phyloP scores from a whole-genome alignment of 2,329 filamentous ascomycete species.

The Clarireedia monteithiana region DNA sequence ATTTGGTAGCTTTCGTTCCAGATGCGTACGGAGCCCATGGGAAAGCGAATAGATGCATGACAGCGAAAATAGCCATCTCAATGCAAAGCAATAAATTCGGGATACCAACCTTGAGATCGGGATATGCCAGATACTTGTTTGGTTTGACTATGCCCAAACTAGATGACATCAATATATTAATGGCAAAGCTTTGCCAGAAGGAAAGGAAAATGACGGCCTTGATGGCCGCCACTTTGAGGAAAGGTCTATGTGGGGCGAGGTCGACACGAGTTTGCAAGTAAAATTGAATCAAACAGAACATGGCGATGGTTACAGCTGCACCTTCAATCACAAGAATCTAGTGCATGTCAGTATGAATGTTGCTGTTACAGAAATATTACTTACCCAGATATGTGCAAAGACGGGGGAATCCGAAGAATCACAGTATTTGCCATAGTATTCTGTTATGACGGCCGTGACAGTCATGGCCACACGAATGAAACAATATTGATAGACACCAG shows the following conservation, averaged over 20 bases:
- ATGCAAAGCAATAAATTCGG: conserved; percentile 70
- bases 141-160: conserved; percentile 35
- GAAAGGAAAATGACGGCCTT: conserved; percentile 88
- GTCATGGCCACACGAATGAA: conserved; percentile 75
- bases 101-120: conserved; percentile 75
- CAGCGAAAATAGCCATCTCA: conserved; percentile 75
- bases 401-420: conserved; percentile 68
- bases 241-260: conserved; percentile 60
- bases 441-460: conserved; percentile 64
- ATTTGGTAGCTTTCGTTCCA: neutral
- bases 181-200: conserved; percentile 70
- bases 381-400: conserved; percentile 80
- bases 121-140: conserved; percentile 48
- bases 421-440: conserved; percentile 66
- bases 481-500: conserved; percentile 79
- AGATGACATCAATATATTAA: conserved; percentile 49
- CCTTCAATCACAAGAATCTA: conserved; percentile 62
- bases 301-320: conserved; percentile 68
- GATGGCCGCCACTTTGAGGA: conserved; percentile 77
- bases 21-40: conserved; percentile 60
- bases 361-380: conserved; percentile 15
- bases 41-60: conserved; percentile 78
- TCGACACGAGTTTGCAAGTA: conserved; percentile 68
- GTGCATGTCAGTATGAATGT: conserved; percentile 9
- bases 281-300: conserved; percentile 85